Base-by-base conservation (phyloP, 2,329 filamentous ascomycete species). In the Penicillium corylophilum region DNA sequence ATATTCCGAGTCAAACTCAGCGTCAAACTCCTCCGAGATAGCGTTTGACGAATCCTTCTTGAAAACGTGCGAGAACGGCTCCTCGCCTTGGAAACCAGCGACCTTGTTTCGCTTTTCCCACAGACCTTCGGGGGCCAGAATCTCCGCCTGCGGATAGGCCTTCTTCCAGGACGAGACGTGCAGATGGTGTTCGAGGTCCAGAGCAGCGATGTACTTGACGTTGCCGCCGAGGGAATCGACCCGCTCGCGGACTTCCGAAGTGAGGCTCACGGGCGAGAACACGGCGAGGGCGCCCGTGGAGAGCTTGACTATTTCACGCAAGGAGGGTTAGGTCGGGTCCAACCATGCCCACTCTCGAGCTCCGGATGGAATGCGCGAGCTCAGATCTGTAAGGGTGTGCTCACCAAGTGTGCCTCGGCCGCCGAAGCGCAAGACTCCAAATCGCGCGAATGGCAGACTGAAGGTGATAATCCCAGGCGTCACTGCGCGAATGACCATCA, bases 151-250 rank as follows among this genome's bases (percentile, higher is more conserved):
- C 0, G 93, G 92, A 69, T 84, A 97, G 23, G 84, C 88, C 44
- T 82, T 76, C 64, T 88, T 84, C 93, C 94, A 99, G 44, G 89
- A 80, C 0, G 88, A 87, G 48, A 99, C 71, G 77, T 94, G 95
- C 69, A 99, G 90, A 80, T 99, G 94, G 73, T 99, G 94, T 76
- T 99, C 91, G 46, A 89, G 80, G 71, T 99, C 94, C 1, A 88
- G 84, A 1, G 94, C 93, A 23, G 93, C 79, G 60, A 99, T 86
- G 79, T 97, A 97, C 60, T 81, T 82, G 46, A 96, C 83, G 38
- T 84, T 80, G 44, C 86, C 85, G 55, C 85, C 85, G 50, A 90
- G 76, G 29, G 76, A 70, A n/a, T 84, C 78, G 18, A 83, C 72
- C 48, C 79, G 75, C 46, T 89, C 77, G 55, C 80, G 84, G 35